Evolutionary conservation across 2,329 filamentous ascomycete species (phyloP).

Genomic region (Apiospora kogelbergensis): DNA sequence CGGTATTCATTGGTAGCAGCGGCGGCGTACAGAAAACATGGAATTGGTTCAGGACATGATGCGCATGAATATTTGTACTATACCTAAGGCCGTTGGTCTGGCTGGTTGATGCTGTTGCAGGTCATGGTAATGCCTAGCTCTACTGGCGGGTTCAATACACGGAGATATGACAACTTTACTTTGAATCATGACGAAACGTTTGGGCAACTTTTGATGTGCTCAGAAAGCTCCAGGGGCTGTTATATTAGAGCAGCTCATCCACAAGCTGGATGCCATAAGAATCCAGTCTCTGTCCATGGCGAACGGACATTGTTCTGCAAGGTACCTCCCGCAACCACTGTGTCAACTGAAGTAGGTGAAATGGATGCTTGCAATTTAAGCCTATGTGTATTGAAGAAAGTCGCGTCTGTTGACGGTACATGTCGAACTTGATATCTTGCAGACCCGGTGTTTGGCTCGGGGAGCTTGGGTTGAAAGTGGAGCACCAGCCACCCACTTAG

Average conservation of each 20-base stretch:
- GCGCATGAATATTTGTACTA: constrained; percentile 7
- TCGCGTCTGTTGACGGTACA: no score
- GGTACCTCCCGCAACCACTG: no score
- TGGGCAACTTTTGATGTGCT: not conserved
- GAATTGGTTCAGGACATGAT: constrained; percentile 12
- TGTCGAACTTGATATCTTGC: no score
- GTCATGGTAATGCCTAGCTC: not conserved
- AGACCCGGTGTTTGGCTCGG: not conserved
- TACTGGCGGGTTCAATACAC: not conserved
- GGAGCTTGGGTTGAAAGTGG: not conserved
- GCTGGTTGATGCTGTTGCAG: not conserved
- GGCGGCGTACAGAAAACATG: constrained; percentile 25
- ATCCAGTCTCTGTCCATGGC: no score
- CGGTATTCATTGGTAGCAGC: constrained; percentile 15
- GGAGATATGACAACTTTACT: not conserved
- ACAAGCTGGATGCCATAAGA: no score
- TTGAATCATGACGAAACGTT: not conserved
- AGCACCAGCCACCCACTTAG: constrained; percentile 2
- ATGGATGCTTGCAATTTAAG: no score
- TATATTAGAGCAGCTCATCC: no score
- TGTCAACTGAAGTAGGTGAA: no score
- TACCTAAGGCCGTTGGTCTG: not conserved
- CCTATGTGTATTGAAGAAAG: no score
- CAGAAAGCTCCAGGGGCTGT: not conserved
- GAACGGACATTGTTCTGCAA: no score